Percentiles rank a stretch among this genome's conserved stretches.
Conservation (phyloP, 345 rosid species). For the Camelina sativa region DNA sequence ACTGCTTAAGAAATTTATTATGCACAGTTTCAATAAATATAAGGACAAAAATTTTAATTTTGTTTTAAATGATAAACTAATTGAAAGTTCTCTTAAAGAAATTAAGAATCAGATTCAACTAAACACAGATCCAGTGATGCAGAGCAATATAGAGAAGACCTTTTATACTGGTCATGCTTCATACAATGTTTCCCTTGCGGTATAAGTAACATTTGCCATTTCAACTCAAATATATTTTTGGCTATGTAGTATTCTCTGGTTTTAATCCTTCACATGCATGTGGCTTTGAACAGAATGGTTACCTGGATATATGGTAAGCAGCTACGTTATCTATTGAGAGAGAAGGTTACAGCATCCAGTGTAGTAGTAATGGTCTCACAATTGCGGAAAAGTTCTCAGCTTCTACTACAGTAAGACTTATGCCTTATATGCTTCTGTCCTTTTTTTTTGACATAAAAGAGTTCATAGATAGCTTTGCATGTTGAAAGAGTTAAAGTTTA, state of each 20-base stretch:
- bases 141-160: slow-evolving; percentile 64
- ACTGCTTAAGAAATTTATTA: not conserved
- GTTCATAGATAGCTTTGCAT: not conserved
- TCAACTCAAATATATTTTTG: slow-evolving; percentile 5
- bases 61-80: slow-evolving; percentile 6
- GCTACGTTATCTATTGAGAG: slow-evolving; percentile 79
- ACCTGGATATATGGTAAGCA: slow-evolving; percentile 80
- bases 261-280: slow-evolving; percentile 14
- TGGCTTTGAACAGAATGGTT: slow-evolving; percentile 58
- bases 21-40: too few species aligned
- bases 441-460: slow-evolving; percentile 6
- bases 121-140: slow-evolving; percentile 65
- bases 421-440: slow-evolving; percentile 34
- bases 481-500: not conserved
- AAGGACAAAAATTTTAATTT: too few species aligned
- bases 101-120: not conserved
- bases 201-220: slow-evolving; percentile 47
- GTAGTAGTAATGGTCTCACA: slow-evolving; percentile 53
- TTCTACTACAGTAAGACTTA: slow-evolving; percentile 59
- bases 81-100: slow-evolving; percentile 16
- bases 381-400: slow-evolving; percentile 76
- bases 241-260: slow-evolving; percentile 19
- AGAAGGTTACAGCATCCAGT: slow-evolving; percentile 79
- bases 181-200: slow-evolving; percentile 67
- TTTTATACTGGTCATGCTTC: slow-evolving; percentile 74